Conservation (phyloP, 2,329 filamentous ascomycete species). For the Bipolaris sorokiniana region DNA sequence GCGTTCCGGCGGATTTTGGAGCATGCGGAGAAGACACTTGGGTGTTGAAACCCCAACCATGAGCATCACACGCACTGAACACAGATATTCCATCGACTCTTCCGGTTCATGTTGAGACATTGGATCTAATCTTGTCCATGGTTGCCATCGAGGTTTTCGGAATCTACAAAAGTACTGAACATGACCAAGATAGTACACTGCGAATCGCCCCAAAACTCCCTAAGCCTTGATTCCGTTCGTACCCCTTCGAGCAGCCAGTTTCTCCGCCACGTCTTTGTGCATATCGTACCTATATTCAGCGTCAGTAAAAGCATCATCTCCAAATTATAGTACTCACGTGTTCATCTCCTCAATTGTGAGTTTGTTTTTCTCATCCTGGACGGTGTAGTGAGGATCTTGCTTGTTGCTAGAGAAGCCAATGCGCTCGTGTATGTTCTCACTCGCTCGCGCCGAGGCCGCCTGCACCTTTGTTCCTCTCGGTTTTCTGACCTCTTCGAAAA, state of each 20-base stretch:
- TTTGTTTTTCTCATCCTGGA: conserved; percentile 65
- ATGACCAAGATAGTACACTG: not conserved
- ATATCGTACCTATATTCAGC: conserved; percentile 28
- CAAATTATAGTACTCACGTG: conserved; percentile 18
- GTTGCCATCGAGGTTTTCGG: not conserved
- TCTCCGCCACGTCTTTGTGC: not conserved
- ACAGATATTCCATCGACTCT: not conserved
- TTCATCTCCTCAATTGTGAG: conserved; percentile 75
- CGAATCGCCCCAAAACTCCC: not conserved
- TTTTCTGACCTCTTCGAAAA: conserved; percentile 48
- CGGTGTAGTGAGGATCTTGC: conserved; percentile 63
- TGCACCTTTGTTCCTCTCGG: conserved; percentile 50
- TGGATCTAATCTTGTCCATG: not conserved
- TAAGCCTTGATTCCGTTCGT: not conserved
- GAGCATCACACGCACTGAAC: not conserved
- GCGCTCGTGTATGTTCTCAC: conserved; percentile 49
- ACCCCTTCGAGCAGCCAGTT: not conserved
- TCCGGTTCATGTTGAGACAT: not conserved
- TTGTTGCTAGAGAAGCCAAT: conserved; percentile 69
- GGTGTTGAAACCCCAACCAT: not conserved
- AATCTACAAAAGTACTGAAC: not conserved
- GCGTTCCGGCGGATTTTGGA: not conserved
- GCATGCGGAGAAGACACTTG: not conserved
- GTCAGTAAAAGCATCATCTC: not conserved
- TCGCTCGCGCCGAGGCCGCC: conserved; percentile 45